Evolutionary conservation across 2,329 filamentous ascomycete species (phyloP), one percentile per base, ranked within the genome.

Genomic region (Clarireedia paspali): DNA sequence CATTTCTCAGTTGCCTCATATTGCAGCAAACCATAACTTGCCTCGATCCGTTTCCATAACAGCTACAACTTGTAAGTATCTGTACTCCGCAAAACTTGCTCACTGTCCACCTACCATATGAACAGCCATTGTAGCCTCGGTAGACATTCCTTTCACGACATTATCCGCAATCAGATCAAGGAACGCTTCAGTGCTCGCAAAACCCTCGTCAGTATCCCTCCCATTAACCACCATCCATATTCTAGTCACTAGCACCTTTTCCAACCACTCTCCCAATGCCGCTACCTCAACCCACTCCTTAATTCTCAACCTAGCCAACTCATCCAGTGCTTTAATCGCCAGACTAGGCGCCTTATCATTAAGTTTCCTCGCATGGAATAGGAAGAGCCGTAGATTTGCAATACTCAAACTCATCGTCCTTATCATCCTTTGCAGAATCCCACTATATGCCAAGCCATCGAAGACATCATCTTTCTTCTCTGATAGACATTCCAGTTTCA

Each of bases 1-100:
- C 89, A 96, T 50, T 74, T 71, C 59, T 86, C 79, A 1, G 86
- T 80, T 14, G 74, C 61, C 2, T 76, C 72, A 54, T 79, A 80
- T 15, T 82, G 71, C 1, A 76, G 73, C 34, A 79, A 75, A 1
- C 71, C 71, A 59, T 81, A 82, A 14, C 75, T 74, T 1, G 75
- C 70, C 52, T 91, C 87, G n/a, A 88, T 75, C 26, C 78, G 80
- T 70, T 90, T 94, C 90, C 91, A 96, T 3, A 96, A 72, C 3
- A 96, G 70, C 87, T 92, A 58, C 60, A 6, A 9, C 10, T 15
- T 38, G 30, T 66, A 46, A 65, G 62, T 36, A 14, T 34, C 4
- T 10, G 6, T 24, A 7, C 24, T 17, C 30, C 34, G 3, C 30
- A 9, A 38, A 12, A 20, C 3, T 2, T 4, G 3, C 9, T 15